Conservation (phyloP, 1,284 basidiomycete species). For the Amylostereum chailletii region DNA sequence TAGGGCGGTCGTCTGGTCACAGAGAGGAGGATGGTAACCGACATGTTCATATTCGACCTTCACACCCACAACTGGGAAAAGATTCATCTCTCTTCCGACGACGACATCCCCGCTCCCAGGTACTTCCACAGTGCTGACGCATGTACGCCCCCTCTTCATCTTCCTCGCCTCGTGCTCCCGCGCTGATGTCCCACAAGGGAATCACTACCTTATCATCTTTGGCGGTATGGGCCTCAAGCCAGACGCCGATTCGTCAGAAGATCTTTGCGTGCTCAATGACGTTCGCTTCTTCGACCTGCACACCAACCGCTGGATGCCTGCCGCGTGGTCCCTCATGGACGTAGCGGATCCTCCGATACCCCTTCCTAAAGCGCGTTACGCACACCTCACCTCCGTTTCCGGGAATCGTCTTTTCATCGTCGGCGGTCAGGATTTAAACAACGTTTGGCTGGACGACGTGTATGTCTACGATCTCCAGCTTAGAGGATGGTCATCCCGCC, state of each 20-base stretch:
- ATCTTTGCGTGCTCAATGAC: slow-evolving; percentile 76
- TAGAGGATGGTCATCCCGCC: slow-evolving; percentile 70
- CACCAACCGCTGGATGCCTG: slow-evolving; percentile 64
- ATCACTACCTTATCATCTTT: slow-evolving; percentile 82
- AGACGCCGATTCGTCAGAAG: slow-evolving; percentile 58
- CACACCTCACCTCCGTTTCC: slow-evolving; percentile 82
- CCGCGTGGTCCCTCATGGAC: slow-evolving; percentile 21
- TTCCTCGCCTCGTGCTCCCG: slow-evolving; percentile 2
- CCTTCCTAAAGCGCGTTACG: slow-evolving; percentile 77
- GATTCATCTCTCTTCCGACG: slow-evolving; percentile 52
- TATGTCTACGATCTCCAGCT: slow-evolving; percentile 75
- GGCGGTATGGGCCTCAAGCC: slow-evolving; percentile 86
- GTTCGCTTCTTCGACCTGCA: slow-evolving; percentile 78
- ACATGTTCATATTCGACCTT: slow-evolving; percentile 83
- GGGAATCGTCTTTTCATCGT: slow-evolving; percentile 83
- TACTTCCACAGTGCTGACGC: slow-evolving; percentile 91
- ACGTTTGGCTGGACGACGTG: slow-evolving; percentile 88
- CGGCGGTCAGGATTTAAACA: slow-evolving; percentile 87
- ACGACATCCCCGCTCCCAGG: slow-evolving; percentile 65
- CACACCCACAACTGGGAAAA: slow-evolving; percentile 72
- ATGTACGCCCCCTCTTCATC: slow-evolving; percentile 42
- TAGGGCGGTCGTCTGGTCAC: slow-evolving; percentile 83
- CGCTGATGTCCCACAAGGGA: slow-evolving; percentile 43
- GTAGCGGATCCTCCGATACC: slow-evolving; percentile 22
- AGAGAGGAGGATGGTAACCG: slow-evolving; percentile 79